Conservation (phyloP, 1,139 yeast genomes). For the Taiozyma sp. region DNA sequence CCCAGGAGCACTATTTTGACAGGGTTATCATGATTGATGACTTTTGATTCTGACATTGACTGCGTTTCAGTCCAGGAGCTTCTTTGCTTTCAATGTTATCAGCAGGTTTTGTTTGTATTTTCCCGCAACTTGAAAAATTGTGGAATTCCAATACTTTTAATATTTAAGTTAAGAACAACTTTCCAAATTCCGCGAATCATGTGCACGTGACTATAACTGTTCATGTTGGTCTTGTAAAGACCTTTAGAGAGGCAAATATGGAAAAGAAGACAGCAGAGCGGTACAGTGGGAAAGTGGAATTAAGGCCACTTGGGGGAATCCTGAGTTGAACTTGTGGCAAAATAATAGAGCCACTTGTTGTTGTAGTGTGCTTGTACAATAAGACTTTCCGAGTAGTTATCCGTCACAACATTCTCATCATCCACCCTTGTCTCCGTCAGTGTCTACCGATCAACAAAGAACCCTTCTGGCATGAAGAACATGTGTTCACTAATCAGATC, state of each 20-base stretch:
- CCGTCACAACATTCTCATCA: not conserved
- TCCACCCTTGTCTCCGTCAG: not conserved
- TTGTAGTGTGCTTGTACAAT: not conserved
- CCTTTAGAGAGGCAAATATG: not conserved
- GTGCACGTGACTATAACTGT: not conserved
- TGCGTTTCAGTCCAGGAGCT: not conserved
- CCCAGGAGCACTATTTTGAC: constrained; percentile 55
- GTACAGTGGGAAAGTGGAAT: too few species aligned
- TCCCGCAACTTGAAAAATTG: not conserved
- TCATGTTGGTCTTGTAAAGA: not conserved
- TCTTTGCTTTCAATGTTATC: too few species aligned
- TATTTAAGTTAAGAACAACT: too few species aligned
- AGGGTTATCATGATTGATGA: constrained; percentile 32
- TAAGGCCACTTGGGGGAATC: not conserved
- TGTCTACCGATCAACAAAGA: not conserved
- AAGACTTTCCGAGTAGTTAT: not conserved
- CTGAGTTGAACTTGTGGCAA: not conserved
- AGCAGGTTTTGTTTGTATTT: not conserved
- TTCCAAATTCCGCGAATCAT: not conserved
- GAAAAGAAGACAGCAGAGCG: not conserved
- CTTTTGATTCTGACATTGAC: not conserved
- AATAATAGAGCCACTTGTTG: not conserved
- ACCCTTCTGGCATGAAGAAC: not conserved
- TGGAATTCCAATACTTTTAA: not conserved
- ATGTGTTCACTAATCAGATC: not conserved